Percentiles rank a stretch among this genome's conserved stretches.
Evolutionary conservation across 2,329 filamentous ascomycete species (phyloP).

Genomic region (Xylariaceae sp.): DNA sequence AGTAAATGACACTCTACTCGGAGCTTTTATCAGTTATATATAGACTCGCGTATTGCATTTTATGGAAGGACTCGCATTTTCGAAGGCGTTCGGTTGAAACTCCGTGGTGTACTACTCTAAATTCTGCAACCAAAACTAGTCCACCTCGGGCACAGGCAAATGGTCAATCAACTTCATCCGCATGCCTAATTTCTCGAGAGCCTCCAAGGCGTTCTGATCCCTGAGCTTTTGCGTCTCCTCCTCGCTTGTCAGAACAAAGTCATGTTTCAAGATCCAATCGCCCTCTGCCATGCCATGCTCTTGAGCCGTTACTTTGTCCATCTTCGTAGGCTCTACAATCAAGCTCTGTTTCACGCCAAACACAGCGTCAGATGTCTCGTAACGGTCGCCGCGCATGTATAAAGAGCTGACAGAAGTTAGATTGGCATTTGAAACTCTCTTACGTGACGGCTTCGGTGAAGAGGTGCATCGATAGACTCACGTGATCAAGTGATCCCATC

Average conservation of each 20-base stretch:
- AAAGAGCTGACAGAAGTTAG: slow-evolving; percentile 55
- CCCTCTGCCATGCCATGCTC: slow-evolving; percentile 65
- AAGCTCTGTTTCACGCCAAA: slow-evolving; percentile 84
- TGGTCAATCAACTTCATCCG: slow-evolving; percentile 74
- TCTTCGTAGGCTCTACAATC: slow-evolving; percentile 60
- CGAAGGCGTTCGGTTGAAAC: too few species aligned
- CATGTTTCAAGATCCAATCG: slow-evolving; percentile 62
- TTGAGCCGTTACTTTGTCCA: slow-evolving; percentile 50
- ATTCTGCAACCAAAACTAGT: slow-evolving; percentile 29
- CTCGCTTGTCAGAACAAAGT: slow-evolving; percentile 75
- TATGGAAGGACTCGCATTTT: too few species aligned
- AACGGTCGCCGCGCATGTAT: slow-evolving; percentile 74
- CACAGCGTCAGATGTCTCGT: slow-evolving; percentile 80
- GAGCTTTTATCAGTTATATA: too few species aligned
- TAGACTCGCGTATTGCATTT: too few species aligned
- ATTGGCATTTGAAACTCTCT: neutral
- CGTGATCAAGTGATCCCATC: slow-evolving; percentile 81
- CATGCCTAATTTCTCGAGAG: slow-evolving; percentile 63
- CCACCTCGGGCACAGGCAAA: slow-evolving; percentile 68
- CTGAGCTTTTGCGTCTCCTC: slow-evolving; percentile 65
- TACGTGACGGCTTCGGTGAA: neutral
- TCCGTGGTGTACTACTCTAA: too few species aligned
- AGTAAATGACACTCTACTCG: too few species aligned
- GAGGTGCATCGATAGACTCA: slow-evolving; percentile 43
- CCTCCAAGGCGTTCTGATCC: slow-evolving; percentile 62